Evolutionary conservation across 306 rosid genomes (phyloP).

Genomic region (Ormosia emarginata): DNA sequence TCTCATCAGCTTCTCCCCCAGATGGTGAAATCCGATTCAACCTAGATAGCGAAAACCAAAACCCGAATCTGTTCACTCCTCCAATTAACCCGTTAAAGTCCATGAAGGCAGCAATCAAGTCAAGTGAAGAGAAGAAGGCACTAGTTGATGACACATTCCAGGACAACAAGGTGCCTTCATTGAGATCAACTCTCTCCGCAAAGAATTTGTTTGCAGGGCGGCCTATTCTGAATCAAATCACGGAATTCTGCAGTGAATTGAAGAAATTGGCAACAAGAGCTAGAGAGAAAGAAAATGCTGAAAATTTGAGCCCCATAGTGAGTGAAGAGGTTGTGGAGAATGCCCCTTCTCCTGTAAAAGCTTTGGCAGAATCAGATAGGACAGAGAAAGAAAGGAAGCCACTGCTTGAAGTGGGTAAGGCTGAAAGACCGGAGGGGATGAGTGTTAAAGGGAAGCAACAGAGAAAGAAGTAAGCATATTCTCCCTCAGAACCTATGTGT

Average conservation of each 20-base stretch:
- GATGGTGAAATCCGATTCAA: slow-evolving; percentile 45
- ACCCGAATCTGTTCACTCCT: slow-evolving; percentile 66
- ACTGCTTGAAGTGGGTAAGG: slow-evolving; percentile 41
- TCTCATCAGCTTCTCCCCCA: slow-evolving; percentile 47
- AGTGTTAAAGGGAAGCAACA: slow-evolving; percentile 44
- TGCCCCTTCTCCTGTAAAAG: slow-evolving; percentile 19
- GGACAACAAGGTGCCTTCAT: slow-evolving; percentile 41
- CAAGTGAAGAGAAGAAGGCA: slow-evolving; percentile 69
- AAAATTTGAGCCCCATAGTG: slow-evolving; percentile 23
- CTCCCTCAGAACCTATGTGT: not conserved
- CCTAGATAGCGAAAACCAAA: slow-evolving; percentile 63
- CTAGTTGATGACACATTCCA: slow-evolving; percentile 28
- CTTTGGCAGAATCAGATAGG: slow-evolving; percentile 39
- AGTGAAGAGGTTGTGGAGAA: slow-evolving; percentile 31
- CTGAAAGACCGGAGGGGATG: slow-evolving; percentile 34
- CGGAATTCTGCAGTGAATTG: slow-evolving; percentile 85
- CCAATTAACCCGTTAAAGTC: slow-evolving; percentile 38
- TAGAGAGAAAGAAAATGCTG: slow-evolving; percentile 60
- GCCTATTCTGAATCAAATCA: slow-evolving; percentile 79
- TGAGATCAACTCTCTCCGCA: slow-evolving; percentile 75
- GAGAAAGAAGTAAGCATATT: slow-evolving; percentile 53
- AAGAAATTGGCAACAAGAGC: slow-evolving; percentile 69
- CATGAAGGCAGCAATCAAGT: slow-evolving; percentile 58
- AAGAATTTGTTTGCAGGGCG: slow-evolving; percentile 72
- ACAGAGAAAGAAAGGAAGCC: slow-evolving; percentile 61